phyloP scores from a whole-genome alignment of 2,329 filamentous ascomycete genomes.

The Microdochium bolleyi region DNA sequence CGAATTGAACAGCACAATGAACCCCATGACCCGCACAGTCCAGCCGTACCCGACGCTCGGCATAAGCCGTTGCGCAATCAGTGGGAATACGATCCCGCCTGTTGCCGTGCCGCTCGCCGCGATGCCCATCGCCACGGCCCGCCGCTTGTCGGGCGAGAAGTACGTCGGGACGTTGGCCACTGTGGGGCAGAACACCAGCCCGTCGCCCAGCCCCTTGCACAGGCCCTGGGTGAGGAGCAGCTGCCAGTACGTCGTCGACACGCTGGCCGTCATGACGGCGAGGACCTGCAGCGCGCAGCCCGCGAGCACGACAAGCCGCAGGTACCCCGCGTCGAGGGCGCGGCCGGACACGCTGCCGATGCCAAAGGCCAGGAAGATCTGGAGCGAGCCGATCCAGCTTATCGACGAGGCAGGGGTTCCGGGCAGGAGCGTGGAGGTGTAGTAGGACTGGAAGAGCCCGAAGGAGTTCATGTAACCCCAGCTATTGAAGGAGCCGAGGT shows the following conservation, averaged over 20 bases:
- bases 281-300: constrained; percentile 18
- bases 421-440: constrained; percentile 8
- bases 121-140: constrained; percentile 42
- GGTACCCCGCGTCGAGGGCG: constrained; percentile 29
- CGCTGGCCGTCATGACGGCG: constrained; percentile 23
- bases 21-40: constrained; percentile 45
- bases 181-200: constrained; percentile 42
- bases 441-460: constrained; percentile 23
- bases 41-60: constrained; percentile 42
- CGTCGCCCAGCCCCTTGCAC: constrained; percentile 31
- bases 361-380: constrained; percentile 32
- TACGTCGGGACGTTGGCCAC: constrained; percentile 47
- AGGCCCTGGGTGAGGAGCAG: constrained; percentile 24
- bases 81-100: constrained; percentile 35
- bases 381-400: constrained; percentile 36
- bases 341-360: constrained; percentile 28
- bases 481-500: constrained; percentile 2
- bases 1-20: neutral
- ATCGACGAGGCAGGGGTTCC: constrained; percentile 23
- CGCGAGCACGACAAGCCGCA: constrained; percentile 14
- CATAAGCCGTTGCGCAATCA: constrained; percentile 37
- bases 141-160: constrained; percentile 28
- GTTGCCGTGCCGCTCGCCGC: constrained; percentile 41
- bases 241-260: constrained; percentile 23
- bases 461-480: constrained; percentile 14